These are phyloP conservation scores for Hyaloscypha variabilis DNA, from an alignment of 495 filamentous ascomycete species.

Conservation along the genomic window DNA sequence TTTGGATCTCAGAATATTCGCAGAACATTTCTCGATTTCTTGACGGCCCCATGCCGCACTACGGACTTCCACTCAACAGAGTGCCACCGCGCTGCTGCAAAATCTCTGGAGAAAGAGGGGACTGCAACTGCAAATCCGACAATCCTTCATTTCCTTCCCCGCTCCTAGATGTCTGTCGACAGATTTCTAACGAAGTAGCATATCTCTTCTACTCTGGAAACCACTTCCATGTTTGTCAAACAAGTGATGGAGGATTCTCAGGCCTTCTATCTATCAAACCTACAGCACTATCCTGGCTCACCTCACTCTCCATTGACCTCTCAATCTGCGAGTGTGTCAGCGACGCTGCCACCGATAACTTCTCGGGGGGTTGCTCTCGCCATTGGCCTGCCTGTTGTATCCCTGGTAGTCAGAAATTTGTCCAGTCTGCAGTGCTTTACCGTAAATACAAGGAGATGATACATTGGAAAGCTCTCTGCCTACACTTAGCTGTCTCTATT, in stretches of 20 bases:
- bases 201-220: not conserved
- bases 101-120: not conserved
- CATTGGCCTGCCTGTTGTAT: not conserved
- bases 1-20: not conserved
- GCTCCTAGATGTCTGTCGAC: not conserved
- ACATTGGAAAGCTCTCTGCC: not conserved
- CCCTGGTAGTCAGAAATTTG: not conserved
- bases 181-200: not conserved
- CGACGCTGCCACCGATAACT: not conserved
- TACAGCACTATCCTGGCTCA: not conserved
- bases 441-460: not conserved
- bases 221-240: not conserved
- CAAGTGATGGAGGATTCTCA: not conserved
- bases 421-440: not conserved
- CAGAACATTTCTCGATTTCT: not conserved
- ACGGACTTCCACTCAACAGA: not conserved
- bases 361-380: not conserved
- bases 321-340: not conserved
- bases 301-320: not conserved
- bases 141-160: not conserved
- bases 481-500: not conserved
- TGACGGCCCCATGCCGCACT: not conserved
- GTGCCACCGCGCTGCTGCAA: not conserved
- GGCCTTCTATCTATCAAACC: not conserved
- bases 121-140: not conserved